A percentile compares a stretch with the other conserved stretches of the same genome.
These are phyloP conservation scores for Plasmodium adleri DNA, from an alignment of 169 alveolate genomes.

Conservation along the genomic window DNA sequence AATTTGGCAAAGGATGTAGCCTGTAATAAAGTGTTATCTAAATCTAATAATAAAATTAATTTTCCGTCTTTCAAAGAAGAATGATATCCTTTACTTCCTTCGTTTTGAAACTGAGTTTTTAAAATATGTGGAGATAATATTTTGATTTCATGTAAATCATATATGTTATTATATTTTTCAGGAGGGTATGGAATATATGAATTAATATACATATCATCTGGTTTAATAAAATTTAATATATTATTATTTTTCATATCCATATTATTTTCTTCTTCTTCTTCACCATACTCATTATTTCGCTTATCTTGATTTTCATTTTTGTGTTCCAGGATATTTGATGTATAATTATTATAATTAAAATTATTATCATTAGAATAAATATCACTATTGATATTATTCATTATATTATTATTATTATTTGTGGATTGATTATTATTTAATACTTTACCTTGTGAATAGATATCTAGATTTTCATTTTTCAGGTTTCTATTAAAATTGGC, in stretches of 20 bases:
- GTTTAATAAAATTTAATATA: constrained; percentile 5
- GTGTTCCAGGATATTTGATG: neutral
- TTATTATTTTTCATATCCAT: neutral
- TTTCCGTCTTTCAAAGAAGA: constrained; percentile 83
- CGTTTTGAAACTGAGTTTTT: constrained; percentile 36
- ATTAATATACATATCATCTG: constrained; percentile 49
- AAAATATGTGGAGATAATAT: constrained; percentile 73
- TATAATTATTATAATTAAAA: constrained; percentile 1
- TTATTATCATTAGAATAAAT: constrained; percentile 1
- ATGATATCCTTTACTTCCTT: constrained; percentile 41
- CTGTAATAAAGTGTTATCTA: constrained; percentile 93
- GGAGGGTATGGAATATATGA: constrained; percentile 76
- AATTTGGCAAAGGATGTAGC: constrained; percentile 90
- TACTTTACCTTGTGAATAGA: neutral
- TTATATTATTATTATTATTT: neutral
- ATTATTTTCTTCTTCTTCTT: constrained; percentile 2
- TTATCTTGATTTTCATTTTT: neutral
- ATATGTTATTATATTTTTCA: constrained; percentile 68
- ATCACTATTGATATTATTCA: neutral
- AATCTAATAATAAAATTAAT: constrained; percentile 88
- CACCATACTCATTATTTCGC: neutral
- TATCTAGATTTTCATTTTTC: neutral
- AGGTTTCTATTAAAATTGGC: neutral
- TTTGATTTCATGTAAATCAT: constrained; percentile 75
- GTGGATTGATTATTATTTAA: neutral